Evolutionary conservation across 177 flowering plant species (phyloP), one percentile per base, ranked within the genome.

Genomic region (Vitis hybrid): DNA sequence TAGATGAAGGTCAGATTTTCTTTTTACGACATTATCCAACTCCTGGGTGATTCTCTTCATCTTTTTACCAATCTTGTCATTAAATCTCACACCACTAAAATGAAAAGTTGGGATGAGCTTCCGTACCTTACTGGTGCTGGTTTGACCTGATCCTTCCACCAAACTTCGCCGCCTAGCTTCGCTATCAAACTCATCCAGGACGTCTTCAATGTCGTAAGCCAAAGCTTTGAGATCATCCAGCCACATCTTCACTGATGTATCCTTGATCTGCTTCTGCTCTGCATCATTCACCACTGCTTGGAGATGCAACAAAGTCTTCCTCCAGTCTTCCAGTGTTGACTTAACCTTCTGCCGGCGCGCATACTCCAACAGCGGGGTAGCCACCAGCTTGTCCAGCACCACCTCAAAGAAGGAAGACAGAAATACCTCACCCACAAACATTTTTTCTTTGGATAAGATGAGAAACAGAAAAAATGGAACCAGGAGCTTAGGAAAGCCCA

Each of bases 131-230:
- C 34, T n/a, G 12, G 4, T 23, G 56, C 48, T 19, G 17, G 60
- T 21, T 32, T 54, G 49, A 12, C 32, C 32, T 26, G 51, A 52
- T 21, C 63, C 67, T 7, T 52, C 60, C 19, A 45, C 67, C 55
- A 62, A 2, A 18, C 58, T 50, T 11, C 52, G 3, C 8, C 52
- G 34, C 14, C 26, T 3, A 64, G 74, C 71, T 50, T 62, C 72
- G 3, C 60, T 72, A 9, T 57, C 56, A 12, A 72, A 10, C 62
- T 66, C 74, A 48, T 70, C 79, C 23, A 72, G 14, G 2, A 76
- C 3, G 32, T 79, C 82, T 23, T 79, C 81, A 2, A 70, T 76
- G 18, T 75, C 78, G 45, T 58, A 79, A 5, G 56, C 68, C 9
- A 68, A 69, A 58, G 63, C 69, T 60, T 64, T 67, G 2, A 73